A percentile compares a stretch with the other conserved stretches of the same genome.
phyloP scores from a whole-genome alignment of 2,329 filamentous ascomycete genomes.

The Ophiostoma piceae region DNA sequence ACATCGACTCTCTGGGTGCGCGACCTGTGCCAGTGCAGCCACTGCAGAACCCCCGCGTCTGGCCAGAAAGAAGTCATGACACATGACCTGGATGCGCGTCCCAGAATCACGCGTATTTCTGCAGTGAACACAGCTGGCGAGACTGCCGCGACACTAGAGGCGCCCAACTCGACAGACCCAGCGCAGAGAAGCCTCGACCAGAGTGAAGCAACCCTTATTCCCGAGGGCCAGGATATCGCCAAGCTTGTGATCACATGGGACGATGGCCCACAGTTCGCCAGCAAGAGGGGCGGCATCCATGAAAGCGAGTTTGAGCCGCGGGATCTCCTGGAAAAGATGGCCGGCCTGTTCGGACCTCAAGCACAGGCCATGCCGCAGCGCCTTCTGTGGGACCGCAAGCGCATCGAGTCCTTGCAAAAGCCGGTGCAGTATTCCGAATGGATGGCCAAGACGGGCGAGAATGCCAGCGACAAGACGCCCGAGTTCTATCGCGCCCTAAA shows the following conservation, averaged over 20 bases:
- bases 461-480: constrained; percentile 35
- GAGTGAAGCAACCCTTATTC: constrained; percentile 11
- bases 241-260: constrained; percentile 2
- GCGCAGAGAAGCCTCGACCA: background rate
- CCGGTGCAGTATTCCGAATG: constrained; percentile 64
- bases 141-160: background rate
- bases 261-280: background rate
- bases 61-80: constrained; percentile 62
- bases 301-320: constrained; percentile 18
- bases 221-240: background rate
- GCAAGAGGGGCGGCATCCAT: constrained; percentile 9
- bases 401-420: constrained; percentile 40
- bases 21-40: constrained; percentile 54
- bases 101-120: constrained; percentile 8
- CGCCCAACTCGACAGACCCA: background rate
- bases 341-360: constrained; percentile 39
- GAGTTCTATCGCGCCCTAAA: constrained; percentile 58
- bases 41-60: constrained; percentile 54
- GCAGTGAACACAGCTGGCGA: background rate
- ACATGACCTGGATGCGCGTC: constrained; percentile 51
- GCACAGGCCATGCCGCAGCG: constrained; percentile 32
- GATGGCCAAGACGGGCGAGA: constrained; percentile 46
- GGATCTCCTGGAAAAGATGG: constrained; percentile 30
- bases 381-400: constrained; percentile 40
- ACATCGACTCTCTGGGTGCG: constrained; percentile 40